Evolutionary conservation across 2,329 filamentous ascomycete species (phyloP), one percentile per base, ranked within the genome.

Genomic region (Lachnellula arida): DNA sequence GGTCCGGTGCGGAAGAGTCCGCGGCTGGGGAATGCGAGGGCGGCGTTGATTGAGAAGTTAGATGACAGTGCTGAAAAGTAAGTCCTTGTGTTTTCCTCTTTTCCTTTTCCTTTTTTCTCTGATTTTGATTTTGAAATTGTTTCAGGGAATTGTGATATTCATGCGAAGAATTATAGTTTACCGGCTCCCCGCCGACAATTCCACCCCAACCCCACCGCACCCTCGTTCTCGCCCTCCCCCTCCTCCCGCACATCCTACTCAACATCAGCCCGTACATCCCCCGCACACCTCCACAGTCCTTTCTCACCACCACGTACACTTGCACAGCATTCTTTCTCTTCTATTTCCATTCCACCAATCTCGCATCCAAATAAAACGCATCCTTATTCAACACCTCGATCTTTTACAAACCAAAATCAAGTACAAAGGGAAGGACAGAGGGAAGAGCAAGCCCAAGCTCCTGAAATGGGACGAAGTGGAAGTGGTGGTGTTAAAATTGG

Each of bases 1-100:
- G 43, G 49, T 28, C 46, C 44, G 23, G 22, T 56, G 6, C 53
- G 49, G 19, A 63, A 63, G 32, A 65, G 60, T 51, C 65, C 65
- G 1, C 55, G 64, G 15, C 42, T 65, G 17, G 55, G 56, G 3
- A 61, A 58, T 42, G 60, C 60, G 17, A 55, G 63, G 19, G 44
- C 51, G 22, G 59, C 54, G 28, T 40, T 61, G 32, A 55, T 60
- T 23, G 61, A 63, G 43, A 37, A 51, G 19, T 46, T 63, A 34
- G 58, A 60, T 51, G 60, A 62, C 7, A 15, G 53, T 32, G 44
- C 37, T 19, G 57, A 60, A 40, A 58, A 61, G 53, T 60, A 50
- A 52, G 59, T 56, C 9, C 17, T 44, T 22, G 3, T 17, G 14
- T 40, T n/a, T 17, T 51, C 35, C n/a, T 28, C 11, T 22, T 19